A percentile compares a stretch with the other conserved stretches of the same genome.
Evolutionary conservation across 768 basidiomycete genomes (phyloP).

Genomic region (Suillus tomentosus): DNA sequence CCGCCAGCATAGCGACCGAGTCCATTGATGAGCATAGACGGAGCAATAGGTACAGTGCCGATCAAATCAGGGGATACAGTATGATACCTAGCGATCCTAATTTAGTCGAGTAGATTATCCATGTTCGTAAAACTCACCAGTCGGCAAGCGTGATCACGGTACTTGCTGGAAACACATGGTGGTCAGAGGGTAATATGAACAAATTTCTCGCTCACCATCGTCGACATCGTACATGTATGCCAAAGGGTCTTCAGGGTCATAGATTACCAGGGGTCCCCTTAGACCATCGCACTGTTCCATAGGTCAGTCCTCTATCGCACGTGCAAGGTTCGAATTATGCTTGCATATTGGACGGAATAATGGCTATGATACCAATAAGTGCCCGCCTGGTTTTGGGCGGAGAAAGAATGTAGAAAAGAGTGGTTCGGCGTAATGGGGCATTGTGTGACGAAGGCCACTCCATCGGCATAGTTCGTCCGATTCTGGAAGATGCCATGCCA

Average conservation of each 20-base stretch:
- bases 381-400: conserved; percentile 24
- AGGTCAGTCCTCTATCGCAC: background rate
- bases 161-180: conserved; percentile 18
- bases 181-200: background rate
- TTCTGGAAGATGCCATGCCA: conserved; percentile 56
- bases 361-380: conserved; percentile 41
- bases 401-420: conserved; percentile 27
- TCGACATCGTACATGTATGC: conserved; percentile 43
- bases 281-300: conserved; percentile 24
- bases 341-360: conserved; percentile 39
- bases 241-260: conserved; percentile 44
- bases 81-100: conserved; percentile 20
- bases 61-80: no score
- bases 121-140: conserved; percentile 24
- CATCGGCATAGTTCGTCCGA: conserved; percentile 47
- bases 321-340: conserved; percentile 1
- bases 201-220: conserved; percentile 31
- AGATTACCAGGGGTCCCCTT: conserved; percentile 38
- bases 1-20: conserved; percentile 38
- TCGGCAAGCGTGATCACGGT: conserved; percentile 49
- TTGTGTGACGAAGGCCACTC: conserved; percentile 37
- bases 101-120: background rate
- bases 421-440: conserved; percentile 28
- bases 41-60: no score
- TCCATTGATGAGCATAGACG: conserved; percentile 41